Conservation (phyloP, 1,139 yeast genomes). For the Suhomyces wounanorum region DNA sequence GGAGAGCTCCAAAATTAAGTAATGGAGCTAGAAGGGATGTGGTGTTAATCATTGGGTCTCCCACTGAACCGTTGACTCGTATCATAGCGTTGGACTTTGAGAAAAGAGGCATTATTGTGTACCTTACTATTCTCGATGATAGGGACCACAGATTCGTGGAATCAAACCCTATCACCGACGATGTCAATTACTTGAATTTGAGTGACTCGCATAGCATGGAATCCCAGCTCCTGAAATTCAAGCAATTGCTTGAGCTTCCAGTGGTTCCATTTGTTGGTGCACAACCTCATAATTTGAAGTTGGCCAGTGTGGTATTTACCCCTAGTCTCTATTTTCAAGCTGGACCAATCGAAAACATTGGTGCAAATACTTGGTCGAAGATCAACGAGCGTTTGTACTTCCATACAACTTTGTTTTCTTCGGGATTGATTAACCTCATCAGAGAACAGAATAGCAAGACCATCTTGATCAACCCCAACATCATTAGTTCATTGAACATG, state of each 20-base stretch:
- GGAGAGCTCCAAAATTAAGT: constrained; percentile 63
- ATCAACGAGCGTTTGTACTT: constrained; percentile 46
- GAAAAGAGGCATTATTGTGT: constrained; percentile 77
- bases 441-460: constrained; percentile 48
- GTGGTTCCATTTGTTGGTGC: constrained; percentile 56
- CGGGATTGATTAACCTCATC: constrained; percentile 60
- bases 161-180: constrained; percentile 55
- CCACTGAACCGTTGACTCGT: constrained; percentile 72
- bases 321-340: constrained; percentile 68
- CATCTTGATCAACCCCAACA: constrained; percentile 46
- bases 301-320: constrained; percentile 61
- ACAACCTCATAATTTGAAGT: constrained; percentile 49
- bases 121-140: constrained; percentile 67
- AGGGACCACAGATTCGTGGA: constrained; percentile 62
- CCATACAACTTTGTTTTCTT: constrained; percentile 54
- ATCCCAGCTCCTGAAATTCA: constrained; percentile 44
- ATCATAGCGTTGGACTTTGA: constrained; percentile 73
- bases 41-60: constrained; percentile 72
- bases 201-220: constrained; percentile 33
- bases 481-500: constrained; percentile 42
- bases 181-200: constrained; percentile 48
- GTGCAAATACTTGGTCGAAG: constrained; percentile 54
- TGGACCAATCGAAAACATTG: constrained; percentile 67
- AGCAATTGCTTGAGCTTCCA: constrained; percentile 38
- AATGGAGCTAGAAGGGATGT: constrained; percentile 80